Base-by-base conservation (phyloP, 371 early-diverging fungal species). In the Antonospora locustae region DNA sequence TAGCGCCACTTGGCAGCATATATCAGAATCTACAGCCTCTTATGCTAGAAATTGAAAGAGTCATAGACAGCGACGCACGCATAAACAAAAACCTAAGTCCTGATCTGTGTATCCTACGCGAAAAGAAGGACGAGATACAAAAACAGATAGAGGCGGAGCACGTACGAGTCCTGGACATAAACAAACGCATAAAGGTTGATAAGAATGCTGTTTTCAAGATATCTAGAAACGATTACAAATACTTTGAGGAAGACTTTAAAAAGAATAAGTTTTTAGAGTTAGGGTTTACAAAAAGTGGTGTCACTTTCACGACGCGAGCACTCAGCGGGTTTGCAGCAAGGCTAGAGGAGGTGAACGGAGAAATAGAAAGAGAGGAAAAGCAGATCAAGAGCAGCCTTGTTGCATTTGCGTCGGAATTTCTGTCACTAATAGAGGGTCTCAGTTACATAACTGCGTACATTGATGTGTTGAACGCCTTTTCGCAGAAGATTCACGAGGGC, bases 391-490 rank as follows among this genome's bases (percentile, higher is more conserved):
- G 60, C 19, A 32, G 25, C 12, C n/a, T 72, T 1, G 47, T 25
- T 16, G 41, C 11, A 3, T 34, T 23, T 28, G 32, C 71, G n/a
- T 30, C 32, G 11, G 51, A 51, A 1, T 61, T 32, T 56, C 23
- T 48, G 14, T 28, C 40, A 24, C 50, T 51, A 34, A 19, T 76
- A 3, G 73, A 73, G 22, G 52, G 49, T 32, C 48, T 67, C 24
- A 76, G 73, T 49, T 58, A 63, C 46, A 41, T 68, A 2, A 55
- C 67, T 25, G 67, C 70, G 9, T 9, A 63, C n/a, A 50, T 73
- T 0, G 76, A 76, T 48, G 69, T 71, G 19, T 73, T 58, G 39
- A 55, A 56, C 41, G 52, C 50, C 16, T 67, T 71, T 59, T 40
- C 53, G 2, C n/a, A 43, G 19, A 67, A 55, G 28, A 49, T 37